phyloP scores from a whole-genome alignment of 78 protist species.

The Dictyostelium citrinum region DNA sequence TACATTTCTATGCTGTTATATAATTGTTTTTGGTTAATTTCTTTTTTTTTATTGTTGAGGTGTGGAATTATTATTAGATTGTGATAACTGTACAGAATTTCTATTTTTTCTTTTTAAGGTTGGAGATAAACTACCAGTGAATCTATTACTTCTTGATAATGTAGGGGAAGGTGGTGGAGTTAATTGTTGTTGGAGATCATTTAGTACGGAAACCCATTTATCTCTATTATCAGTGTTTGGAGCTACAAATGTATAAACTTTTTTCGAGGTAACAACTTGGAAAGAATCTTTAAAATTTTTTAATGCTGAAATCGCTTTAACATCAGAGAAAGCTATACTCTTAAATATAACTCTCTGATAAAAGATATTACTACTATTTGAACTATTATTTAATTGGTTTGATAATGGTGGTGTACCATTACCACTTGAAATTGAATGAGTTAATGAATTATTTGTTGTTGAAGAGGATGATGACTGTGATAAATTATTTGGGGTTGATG shows the following conservation, averaged over 20 bases:
- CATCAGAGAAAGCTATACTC: constrained; percentile 41
- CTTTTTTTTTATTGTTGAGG: background rate
- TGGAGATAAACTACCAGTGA: background rate
- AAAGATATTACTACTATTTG: background rate
- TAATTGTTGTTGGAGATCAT: background rate
- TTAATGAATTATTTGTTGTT: background rate
- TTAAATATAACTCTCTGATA: constrained; percentile 31
- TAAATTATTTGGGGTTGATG: background rate
- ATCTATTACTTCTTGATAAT: background rate
- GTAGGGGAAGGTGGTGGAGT: constrained; percentile 58
- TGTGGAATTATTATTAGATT: background rate
- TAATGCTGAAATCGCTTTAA: constrained; percentile 33
- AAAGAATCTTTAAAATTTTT: constrained; percentile 63
- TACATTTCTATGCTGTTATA: background rate
- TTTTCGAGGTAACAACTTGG: constrained; percentile 67
- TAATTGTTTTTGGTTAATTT: background rate
- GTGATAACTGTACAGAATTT: background rate
- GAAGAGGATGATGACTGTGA: background rate
- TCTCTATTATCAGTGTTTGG: constrained; percentile 29
- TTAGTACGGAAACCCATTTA: constrained; percentile 29
- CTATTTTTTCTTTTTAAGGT: constrained; percentile 24
- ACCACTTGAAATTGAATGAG: background rate
- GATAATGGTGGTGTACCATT: background rate
- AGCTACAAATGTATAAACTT: constrained; percentile 65
- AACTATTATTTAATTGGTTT: background rate